Evolutionary conservation across 257 asterid species (phyloP), one percentile per base, ranked within the genome.

Genomic region (Ballota nigra): DNA sequence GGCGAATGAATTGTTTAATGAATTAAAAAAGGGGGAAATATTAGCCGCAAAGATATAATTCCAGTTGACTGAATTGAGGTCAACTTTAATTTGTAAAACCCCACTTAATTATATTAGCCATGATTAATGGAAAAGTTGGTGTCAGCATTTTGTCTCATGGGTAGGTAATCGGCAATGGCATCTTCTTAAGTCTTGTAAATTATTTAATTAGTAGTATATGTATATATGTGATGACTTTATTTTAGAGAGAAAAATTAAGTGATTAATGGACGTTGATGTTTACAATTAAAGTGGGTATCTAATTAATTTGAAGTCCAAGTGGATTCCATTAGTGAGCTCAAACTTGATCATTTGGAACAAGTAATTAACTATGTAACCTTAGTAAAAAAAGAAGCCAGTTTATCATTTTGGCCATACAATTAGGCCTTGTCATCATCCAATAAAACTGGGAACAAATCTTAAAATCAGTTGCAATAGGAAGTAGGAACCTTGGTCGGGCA

Each of bases 91-190:
- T 45, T 47, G 55, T 47, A 47, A 34, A 38, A 20, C 59, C 43
- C 61, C 36, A 69, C 60, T 26, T 20, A 22, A 20, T 74, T 62
- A 52, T 24, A 63, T 63, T 51, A 41, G 23, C 28, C 29, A 28
- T 78, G 64, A 73, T 33, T 55, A 74, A 57, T 69, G 72, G 72
- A 36, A 38, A 70, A 52, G 74, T 74, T 79, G 74, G 72, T 53
- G 40, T 20, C 43, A 62, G 15, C 13, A 15, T 40, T 70, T 55
- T 33, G 78, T 72, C 72, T 19, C 26, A 23, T 18, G 52, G 24
- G 74, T 71, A 59, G 74, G 69, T 33, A 68, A 72, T 68, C 68
- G 75, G 78, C 67, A 61, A 40, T 13, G 38, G 81, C 66, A 77
- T 77, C 78, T 66, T 77, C 31, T 33, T 5, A 8, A 4, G 15